These are phyloP conservation scores for Musa acuminata DNA, from an alignment of 176 grass and related monocot species.

Conservation along the genomic window DNA sequence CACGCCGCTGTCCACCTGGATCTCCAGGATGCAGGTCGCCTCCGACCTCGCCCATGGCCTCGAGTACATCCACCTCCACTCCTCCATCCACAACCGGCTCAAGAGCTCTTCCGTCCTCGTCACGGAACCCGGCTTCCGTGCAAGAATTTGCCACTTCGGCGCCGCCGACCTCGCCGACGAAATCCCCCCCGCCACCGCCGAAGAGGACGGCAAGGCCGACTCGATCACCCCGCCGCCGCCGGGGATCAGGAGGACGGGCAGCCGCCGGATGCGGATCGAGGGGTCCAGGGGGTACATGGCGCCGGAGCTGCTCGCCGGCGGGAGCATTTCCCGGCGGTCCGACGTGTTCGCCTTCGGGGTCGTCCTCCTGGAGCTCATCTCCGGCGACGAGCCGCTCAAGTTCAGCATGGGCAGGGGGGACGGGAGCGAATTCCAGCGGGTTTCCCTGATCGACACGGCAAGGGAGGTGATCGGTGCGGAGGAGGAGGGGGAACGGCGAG, in stretches of 20 bases:
- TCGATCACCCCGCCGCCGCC: neutral
- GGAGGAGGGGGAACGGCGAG: constrained; percentile 11
- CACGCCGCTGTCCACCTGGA: constrained; percentile 44
- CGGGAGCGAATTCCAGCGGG: constrained; percentile 34
- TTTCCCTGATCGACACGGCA: constrained; percentile 61
- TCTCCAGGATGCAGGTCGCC: constrained; percentile 47
- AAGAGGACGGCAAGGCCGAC: neutral
- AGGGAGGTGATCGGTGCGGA: constrained; percentile 11
- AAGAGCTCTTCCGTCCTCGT: constrained; percentile 35
- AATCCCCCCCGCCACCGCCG: neutral
- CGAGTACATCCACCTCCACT: constrained; percentile 72
- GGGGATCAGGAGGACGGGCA: constrained; percentile 5
- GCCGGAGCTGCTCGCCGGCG: constrained; percentile 19
- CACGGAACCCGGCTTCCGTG: constrained; percentile 40
- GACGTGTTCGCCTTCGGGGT: constrained; percentile 60
- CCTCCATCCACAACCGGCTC: constrained; percentile 40
- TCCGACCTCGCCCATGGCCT: constrained; percentile 48
- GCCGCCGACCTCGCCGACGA: constrained; percentile 30
- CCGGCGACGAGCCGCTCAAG: constrained; percentile 43
- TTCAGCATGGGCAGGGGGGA: constrained; percentile 30
- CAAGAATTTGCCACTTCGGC: constrained; percentile 52
- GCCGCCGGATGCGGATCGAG: constrained; percentile 19
- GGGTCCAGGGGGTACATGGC: constrained; percentile 33
- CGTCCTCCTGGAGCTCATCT: constrained; percentile 52
- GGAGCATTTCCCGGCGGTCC: constrained; percentile 20